A percentile compares a stretch with the other conserved stretches of the same genome.
Conservation (phyloP, 2,329 filamentous ascomycete species). For the Celoporthe dispersa region DNA sequence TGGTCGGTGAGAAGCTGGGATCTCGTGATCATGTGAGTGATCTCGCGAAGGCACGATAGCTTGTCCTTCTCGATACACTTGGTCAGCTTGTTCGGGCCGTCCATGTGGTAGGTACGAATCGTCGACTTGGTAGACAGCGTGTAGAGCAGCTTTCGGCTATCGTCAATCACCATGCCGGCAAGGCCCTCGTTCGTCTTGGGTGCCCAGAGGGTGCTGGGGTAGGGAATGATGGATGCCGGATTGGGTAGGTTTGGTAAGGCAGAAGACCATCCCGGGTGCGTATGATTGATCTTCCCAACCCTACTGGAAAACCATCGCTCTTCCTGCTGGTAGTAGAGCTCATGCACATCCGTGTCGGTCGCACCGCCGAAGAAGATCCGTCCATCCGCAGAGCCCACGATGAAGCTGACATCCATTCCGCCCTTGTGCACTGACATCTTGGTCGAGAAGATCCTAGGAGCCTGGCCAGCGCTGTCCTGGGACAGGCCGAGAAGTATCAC, state of each 20-base stretch:
- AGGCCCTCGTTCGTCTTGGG: conserved; percentile 65
- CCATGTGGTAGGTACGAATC: conserved; percentile 90
- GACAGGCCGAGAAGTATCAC: conserved; percentile 87
- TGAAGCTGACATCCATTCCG: conserved; percentile 75
- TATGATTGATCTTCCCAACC: conserved; percentile 89
- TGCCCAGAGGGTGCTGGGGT: conserved; percentile 53
- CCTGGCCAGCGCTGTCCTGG: conserved; percentile 59
- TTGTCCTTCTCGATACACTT: conserved; percentile 70
- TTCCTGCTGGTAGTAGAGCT: conserved; percentile 95
- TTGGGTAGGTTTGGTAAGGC: conserved; percentile 58
- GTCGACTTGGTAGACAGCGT: conserved; percentile 87
- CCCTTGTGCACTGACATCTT: conserved; percentile 80
- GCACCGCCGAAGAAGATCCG: conserved; percentile 91
- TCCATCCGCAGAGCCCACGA: conserved; percentile 81
- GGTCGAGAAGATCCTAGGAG: conserved; percentile 80
- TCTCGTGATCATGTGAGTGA: conserved; percentile 82
- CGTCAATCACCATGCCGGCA: conserved; percentile 82
- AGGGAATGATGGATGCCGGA: conserved; percentile 48
- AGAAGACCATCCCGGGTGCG: conserved; percentile 71
- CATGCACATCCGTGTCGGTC: conserved; percentile 84
- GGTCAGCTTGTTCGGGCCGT: conserved; percentile 62
- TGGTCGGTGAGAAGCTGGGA: conserved; percentile 72
- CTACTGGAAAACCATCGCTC: conserved; percentile 94
- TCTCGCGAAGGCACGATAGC: conserved; percentile 67
- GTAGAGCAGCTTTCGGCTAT: conserved; percentile 86